Base-by-base conservation (phyloP, 169 alveolate genomes). In the Eimeria praecox region DNA sequence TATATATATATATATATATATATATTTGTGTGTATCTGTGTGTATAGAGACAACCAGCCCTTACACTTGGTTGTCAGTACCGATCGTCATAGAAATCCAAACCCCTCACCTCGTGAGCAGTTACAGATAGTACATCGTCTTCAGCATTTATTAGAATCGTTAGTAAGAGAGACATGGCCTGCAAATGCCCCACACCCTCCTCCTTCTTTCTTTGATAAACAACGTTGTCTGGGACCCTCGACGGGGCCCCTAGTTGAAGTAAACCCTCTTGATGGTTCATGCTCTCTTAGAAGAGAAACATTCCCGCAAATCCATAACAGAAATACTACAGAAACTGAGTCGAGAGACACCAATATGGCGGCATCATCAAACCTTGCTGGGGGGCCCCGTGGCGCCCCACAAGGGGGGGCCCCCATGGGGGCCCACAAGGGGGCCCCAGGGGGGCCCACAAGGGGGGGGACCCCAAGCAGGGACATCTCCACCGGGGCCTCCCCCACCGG, bases 201-300 rank as follows among this genome's bases (percentile, higher is more conserved):
- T 16, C 78, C 64, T 33, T 12, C 73, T 10, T 92, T 92, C 52
- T 92, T 30, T 42, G 95, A 92, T 38, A 77, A 78, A 64, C 95
- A 92, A 56, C 56, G 38, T 3, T 59, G 82, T 30, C 16, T 78
- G 69, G 95, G 95, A 87, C 95, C 95, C 64, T 92, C 95, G 22
- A 38, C 82, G 56, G 95, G 95, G 92, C 95, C 92, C 46, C 86
- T 92, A 33, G 95, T 92, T 1, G 87, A 92, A 59, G 95, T 92
- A 18, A 42, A 92, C 92, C 92, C 95, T 3, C 92, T 92, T 4
- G 91, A 80, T 62, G 90, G 90, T 3, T 33, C 90, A 2, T 80
- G 90, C 71, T 2, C 46, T 2, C 49, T 49, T 24, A 6, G 59
- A 42, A 35, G 73, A 9, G 90, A 24, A 10, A n/a, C 90, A n/a